Evolutionary conservation across 2,329 filamentous ascomycete species (phyloP), one percentile per base, ranked within the genome.

Genomic region (Arthrocladium fulminans): DNA sequence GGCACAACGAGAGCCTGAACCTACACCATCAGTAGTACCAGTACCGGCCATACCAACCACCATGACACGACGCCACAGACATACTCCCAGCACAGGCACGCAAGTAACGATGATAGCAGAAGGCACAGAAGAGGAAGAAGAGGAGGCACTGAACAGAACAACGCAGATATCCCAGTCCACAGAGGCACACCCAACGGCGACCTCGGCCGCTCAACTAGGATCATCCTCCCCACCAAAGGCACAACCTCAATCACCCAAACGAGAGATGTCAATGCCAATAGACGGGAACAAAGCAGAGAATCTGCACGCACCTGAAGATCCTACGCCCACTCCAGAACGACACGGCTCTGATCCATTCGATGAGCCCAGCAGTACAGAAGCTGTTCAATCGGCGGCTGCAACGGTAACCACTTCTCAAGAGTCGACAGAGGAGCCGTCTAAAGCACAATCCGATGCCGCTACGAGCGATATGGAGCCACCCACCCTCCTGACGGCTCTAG

Each of bases 71-170:
- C 77, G 88, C 54, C 88, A 95, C 64, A 83, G 87, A 59, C 85
- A 86, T 63, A 89, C 83, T 54, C 84, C 86, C 20, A 90, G 86
- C 12, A 83, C 84, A 12, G 83, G 86, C 42, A 87, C 83, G 46
- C 77, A 83, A 3, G 84, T 95, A 17, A 81, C 82, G 1, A 92
- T 87, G 0, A 88, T 94, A 12, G 76, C 87, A 29, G 88, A 94
- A 63, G 81, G 87, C 43, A 82, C 86, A 48, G 88, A 94, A 59
- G 88, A 94, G 51, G 80, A 84, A 15, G 63, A 68, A 29, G 61
- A 63, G 19, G 29, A 25, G 10, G 2, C 27, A 5, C 19, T 10
- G 30, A 24, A 25, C 20, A 30, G 4, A n/a, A 17, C 32, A 43
- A 29, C n/a, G 13, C 49, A 35, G 39, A 25, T 44, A 2, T 41